Evolutionary conservation across 192 early-diverging fungal species (phyloP).

Genomic region (Coemansia sp.): DNA sequence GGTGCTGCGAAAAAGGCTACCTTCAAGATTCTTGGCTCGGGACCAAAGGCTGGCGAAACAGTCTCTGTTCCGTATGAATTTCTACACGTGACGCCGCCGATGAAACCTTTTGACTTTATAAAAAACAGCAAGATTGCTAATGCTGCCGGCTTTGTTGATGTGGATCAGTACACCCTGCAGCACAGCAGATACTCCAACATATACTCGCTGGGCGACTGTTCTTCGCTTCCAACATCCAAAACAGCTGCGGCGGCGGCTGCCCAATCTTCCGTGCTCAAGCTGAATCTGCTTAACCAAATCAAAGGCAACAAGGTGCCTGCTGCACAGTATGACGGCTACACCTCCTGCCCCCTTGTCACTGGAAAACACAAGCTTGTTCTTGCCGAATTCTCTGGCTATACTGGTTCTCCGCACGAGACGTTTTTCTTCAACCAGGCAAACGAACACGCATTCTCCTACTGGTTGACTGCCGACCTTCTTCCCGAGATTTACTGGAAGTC

Average conservation of each 20-base stretch:
- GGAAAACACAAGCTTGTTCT: constrained; percentile 79
- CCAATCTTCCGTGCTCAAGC: constrained; percentile 72
- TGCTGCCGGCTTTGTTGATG: constrained; percentile 79
- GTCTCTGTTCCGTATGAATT: constrained; percentile 74
- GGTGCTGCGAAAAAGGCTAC: constrained; percentile 67
- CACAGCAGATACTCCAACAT: constrained; percentile 78
- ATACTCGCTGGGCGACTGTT: constrained; percentile 81
- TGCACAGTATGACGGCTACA: constrained; percentile 79
- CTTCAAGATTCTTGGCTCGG: constrained; percentile 59
- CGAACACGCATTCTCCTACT: constrained; percentile 67
- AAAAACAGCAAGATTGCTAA: constrained; percentile 68
- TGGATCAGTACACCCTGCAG: constrained; percentile 75
- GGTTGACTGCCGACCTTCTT: constrained; percentile 76
- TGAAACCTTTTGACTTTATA: constrained; percentile 79
- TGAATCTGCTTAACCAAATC: constrained; percentile 70
- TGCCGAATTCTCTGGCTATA: constrained; percentile 84
- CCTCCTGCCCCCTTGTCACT: constrained; percentile 79
- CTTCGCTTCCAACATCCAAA: constrained; percentile 85
- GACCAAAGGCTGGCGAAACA: constrained; percentile 53
- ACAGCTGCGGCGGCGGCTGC: constrained; percentile 86
- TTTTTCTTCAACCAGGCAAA: constrained; percentile 81
- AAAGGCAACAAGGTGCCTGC: constrained; percentile 52
- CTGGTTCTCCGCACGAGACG: constrained; percentile 71
- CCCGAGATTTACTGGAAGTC: constrained; percentile 80
- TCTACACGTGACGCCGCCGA: constrained; percentile 83